These are phyloP conservation scores for Tetrahymena malaccensis DNA, from an alignment of 73 alveolate species.

Conservation along the genomic window DNA sequence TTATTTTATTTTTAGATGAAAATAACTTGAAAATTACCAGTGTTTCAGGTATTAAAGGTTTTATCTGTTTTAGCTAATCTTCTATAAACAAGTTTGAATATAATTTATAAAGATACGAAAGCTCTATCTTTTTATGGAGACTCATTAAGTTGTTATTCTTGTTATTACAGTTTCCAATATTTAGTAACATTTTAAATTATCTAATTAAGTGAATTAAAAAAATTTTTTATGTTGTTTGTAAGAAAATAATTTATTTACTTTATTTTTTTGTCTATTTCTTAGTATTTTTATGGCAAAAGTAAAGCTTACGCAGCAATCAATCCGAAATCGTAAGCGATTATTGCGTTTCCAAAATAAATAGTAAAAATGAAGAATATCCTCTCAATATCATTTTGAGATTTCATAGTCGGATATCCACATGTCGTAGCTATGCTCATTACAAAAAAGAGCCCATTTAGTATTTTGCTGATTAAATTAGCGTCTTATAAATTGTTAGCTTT, in stretches of 20 bases:
- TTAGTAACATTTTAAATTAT: background rate
- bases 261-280: background rate
- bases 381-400: background rate
- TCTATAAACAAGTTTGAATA: background rate
- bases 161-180: background rate
- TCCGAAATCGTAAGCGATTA: background rate
- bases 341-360: background rate
- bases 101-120: background rate
- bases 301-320: background rate
- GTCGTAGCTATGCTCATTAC: background rate
- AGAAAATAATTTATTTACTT: background rate
- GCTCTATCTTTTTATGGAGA: background rate
- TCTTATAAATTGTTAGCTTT: background rate
- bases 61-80: background rate
- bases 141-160: background rate
- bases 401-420: background rate
- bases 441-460: background rate
- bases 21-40: background rate
- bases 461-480: background rate
- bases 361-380: background rate
- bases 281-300: background rate
- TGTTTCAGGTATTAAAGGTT: background rate
- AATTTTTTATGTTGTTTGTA: no score
- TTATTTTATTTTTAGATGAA: background rate
- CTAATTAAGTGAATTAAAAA: no score